These are phyloP conservation scores for Eucalyptus marginata DNA, from an alignment of 345 rosid species.

Conservation along the genomic window DNA sequence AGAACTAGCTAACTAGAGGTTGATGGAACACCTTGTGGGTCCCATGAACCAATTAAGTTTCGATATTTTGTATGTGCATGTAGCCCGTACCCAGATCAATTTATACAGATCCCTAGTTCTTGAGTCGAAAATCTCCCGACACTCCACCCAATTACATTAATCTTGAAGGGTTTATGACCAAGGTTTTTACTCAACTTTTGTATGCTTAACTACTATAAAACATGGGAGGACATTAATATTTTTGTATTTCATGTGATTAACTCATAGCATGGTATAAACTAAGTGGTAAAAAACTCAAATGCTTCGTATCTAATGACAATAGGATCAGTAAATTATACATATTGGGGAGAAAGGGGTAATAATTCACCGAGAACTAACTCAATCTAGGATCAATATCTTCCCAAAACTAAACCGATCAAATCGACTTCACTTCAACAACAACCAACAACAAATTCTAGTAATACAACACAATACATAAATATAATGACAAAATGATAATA, in stretches of 20 bases:
- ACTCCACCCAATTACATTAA: neutral
- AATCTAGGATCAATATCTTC: neutral
- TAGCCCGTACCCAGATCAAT: neutral
- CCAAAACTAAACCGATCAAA: neutral
- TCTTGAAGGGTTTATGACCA: neutral
- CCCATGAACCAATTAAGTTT: neutral
- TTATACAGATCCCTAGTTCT: neutral
- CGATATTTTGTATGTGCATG: neutral
- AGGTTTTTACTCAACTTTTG: neutral
- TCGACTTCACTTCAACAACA: neutral
- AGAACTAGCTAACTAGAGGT: neutral
- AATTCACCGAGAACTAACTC: neutral
- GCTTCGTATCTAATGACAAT: neutral
- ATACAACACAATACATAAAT: too few relatives aligned
- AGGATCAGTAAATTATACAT: neutral
- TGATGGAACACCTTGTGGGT: rapidly evolving
- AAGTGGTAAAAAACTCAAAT: neutral
- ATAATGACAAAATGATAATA: neutral
- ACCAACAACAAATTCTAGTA: neutral
- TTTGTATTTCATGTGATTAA: neutral
- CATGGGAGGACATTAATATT: neutral
- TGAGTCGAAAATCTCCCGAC: neutral
- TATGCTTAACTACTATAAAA: neutral
- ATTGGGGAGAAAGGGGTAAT: too few relatives aligned
- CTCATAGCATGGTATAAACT: neutral